Evolutionary conservation across 495 filamentous ascomycete species (phyloP), one percentile per base, ranked within the genome.

Genomic region (Beverwykella pulmonaria): DNA sequence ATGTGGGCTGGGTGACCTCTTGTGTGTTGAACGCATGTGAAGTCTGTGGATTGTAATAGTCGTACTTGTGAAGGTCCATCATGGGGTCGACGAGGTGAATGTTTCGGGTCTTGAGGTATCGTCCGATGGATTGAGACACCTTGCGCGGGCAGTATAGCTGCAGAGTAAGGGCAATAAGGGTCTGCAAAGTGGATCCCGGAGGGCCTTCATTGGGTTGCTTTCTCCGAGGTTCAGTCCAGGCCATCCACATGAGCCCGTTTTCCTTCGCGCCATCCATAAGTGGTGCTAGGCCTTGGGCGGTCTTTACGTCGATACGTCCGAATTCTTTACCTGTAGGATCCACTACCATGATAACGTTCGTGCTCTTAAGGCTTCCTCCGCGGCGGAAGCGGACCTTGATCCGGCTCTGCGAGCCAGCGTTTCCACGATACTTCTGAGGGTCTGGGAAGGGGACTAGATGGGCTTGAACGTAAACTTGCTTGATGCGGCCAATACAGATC

Each of bases 401-500:
- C 7, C 84, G 78, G 0, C 91, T 89, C 90, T 91, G 94, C 52
- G 82, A 79, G 7, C 29, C 71, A 49, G 76, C 64, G 29, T 78
- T 78, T 49, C 86, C 80, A 15, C 80, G 75, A 53, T 84, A 80
- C n/a, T 80, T 76, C 17, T 80, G 79, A 1, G 87, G 86, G 64
- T 85, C 88, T 0, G 90, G 83, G 1, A 75, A 78, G 3, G 88
- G 93, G 1, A 96, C 83, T 15, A 77, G 72, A 65, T 86, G 81
- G 20, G 90, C 87, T 41, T 88, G 87, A 61, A 96, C 79, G 54
- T 77, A 87, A 3, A 88, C 87, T 20, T 82, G 81, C 39, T 91
- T 85, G 20, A 97, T 72, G 74, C 87, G 88, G 8, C 94, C 94
- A 73, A 91, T 92, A 77, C 94, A 97, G 26, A 97, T 89, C 70